Evolutionary conservation across 2,329 filamentous ascomycete genomes (phyloP).

Genomic region (Volutella citrinella): DNA sequence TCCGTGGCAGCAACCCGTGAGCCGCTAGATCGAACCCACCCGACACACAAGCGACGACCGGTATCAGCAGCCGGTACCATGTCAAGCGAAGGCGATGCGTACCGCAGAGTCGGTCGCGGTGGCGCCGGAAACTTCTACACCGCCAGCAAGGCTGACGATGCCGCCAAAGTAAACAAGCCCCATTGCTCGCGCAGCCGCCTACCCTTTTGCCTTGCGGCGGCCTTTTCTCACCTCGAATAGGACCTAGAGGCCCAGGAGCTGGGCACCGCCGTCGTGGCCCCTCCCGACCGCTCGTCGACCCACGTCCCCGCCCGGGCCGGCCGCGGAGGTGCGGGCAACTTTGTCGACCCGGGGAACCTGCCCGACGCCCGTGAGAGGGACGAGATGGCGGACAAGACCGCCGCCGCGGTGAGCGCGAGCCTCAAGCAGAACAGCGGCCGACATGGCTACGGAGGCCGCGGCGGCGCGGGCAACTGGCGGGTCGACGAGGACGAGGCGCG

Average conservation of each 20-base stretch:
- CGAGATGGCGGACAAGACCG: constrained; percentile 32
- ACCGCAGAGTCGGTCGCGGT: constrained; percentile 55
- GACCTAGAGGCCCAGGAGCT: constrained; percentile 39
- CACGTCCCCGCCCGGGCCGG: constrained; percentile 44
- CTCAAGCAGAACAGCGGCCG: constrained; percentile 21
- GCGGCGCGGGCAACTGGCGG: constrained; percentile 57
- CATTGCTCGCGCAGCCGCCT: no score
- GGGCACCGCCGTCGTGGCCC: constrained; percentile 19
- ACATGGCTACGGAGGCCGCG: constrained; percentile 40
- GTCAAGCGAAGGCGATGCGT: constrained; percentile 37
- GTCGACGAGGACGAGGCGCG: constrained; percentile 26
- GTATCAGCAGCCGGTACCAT: constrained; percentile 9
- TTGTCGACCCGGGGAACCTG: constrained; percentile 37
- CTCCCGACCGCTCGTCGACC: constrained; percentile 21
- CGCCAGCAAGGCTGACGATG: constrained; percentile 49
- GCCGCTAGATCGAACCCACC: no score
- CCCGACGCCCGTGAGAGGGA: constrained; percentile 31
- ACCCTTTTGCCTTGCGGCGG: neutral
- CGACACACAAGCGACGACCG: constrained; percentile 2
- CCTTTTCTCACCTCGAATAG: constrained; percentile 19
- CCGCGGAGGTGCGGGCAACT: constrained; percentile 63
- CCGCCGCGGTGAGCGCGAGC: constrained; percentile 32
- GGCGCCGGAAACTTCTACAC: constrained; percentile 63
- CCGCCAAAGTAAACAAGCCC: constrained; percentile 33
- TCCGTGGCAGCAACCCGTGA: no score